These are phyloP conservation scores for Botrytis fragariae DNA, from an alignment of 2,329 filamentous ascomycete species.

Conservation along the genomic window DNA sequence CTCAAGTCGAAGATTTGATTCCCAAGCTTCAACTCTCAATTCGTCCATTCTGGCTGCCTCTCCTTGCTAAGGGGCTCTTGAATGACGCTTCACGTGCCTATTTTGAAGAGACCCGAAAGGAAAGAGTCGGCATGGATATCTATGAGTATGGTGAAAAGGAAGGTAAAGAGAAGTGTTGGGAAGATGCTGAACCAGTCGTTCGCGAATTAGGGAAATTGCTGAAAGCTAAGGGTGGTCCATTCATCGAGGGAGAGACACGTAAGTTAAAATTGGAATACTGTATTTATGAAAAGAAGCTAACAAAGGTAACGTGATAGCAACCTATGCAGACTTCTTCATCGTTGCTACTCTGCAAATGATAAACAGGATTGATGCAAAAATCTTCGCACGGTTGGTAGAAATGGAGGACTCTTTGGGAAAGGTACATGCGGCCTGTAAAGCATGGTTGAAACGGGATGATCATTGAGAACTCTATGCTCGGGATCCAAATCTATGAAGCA, in stretches of 20 bases:
- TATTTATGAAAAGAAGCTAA: background rate
- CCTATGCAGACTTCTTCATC: constrained; percentile 59
- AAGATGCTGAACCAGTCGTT: constrained; percentile 47
- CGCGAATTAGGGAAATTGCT: constrained; percentile 39
- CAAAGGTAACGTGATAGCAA: constrained; percentile 34
- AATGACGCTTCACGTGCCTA: constrained; percentile 51
- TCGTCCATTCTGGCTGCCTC: constrained; percentile 45
- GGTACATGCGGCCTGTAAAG: constrained; percentile 27
- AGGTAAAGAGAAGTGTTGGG: constrained; percentile 52
- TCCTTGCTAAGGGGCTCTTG: constrained; percentile 52
- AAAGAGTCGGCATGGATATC: constrained; percentile 51
- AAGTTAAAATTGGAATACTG: constrained; percentile 6
- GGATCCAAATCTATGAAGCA: background rate
- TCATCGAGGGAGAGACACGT: constrained; percentile 54
- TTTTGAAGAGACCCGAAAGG: constrained; percentile 53
- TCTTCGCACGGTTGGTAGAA: constrained; percentile 42
- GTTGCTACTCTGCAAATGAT: constrained; percentile 48
- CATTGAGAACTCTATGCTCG: constrained; percentile 20
- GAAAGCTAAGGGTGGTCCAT: constrained; percentile 54
- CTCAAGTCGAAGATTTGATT: constrained; percentile 46
- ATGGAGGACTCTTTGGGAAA: constrained; percentile 29
- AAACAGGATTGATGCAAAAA: constrained; percentile 40
- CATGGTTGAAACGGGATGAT: constrained; percentile 33
- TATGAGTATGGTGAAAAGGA: constrained; percentile 47
- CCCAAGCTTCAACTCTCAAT: constrained; percentile 39